phyloP scores from a whole-genome alignment of 2,329 filamentous ascomycete species.

The Fusarium protoensiforme region DNA sequence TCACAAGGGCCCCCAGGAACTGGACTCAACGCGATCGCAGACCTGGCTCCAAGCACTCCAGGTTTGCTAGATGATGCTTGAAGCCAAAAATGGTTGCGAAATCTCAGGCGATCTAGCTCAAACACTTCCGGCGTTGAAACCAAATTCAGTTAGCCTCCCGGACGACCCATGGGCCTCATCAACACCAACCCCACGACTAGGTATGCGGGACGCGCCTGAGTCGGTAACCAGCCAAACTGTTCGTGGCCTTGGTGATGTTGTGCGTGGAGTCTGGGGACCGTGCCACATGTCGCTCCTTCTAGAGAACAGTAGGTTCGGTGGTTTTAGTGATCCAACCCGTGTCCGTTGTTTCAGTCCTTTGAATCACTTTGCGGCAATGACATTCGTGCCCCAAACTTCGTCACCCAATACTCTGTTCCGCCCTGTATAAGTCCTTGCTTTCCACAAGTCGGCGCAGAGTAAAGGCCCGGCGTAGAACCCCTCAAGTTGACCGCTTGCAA shows the following conservation, averaged over 20 bases:
- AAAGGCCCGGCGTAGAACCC: background rate
- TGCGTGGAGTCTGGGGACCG: constrained; percentile 7
- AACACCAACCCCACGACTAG: constrained; percentile 17
- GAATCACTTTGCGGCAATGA: background rate
- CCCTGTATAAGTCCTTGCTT: background rate
- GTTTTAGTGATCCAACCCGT: constrained; percentile 3
- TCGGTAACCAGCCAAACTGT: constrained; percentile 15
- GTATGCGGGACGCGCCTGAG: constrained; percentile 27
- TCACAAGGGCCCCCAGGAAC: background rate
- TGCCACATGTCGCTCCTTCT: constrained; percentile 4
- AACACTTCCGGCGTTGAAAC: constrained; percentile 33
- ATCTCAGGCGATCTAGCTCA: constrained; percentile 12
- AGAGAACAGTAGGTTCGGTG: constrained; percentile 10
- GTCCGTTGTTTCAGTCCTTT: constrained; percentile 26
- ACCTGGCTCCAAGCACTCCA: background rate
- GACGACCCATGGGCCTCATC: constrained; percentile 4
- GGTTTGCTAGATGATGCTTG: constrained; percentile 10
- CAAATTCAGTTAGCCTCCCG: constrained; percentile 34
- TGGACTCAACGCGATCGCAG: background rate
- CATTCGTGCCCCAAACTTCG: background rate
- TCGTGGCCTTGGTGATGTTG: background rate
- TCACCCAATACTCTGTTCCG: background rate
- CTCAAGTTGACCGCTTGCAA: constrained; percentile 1
- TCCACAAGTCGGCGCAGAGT: background rate
- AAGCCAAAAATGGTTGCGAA: constrained; percentile 1